phyloP scores from a whole-genome alignment of 345 rosid genomes.

The Rubroshorea leprosula region DNA sequence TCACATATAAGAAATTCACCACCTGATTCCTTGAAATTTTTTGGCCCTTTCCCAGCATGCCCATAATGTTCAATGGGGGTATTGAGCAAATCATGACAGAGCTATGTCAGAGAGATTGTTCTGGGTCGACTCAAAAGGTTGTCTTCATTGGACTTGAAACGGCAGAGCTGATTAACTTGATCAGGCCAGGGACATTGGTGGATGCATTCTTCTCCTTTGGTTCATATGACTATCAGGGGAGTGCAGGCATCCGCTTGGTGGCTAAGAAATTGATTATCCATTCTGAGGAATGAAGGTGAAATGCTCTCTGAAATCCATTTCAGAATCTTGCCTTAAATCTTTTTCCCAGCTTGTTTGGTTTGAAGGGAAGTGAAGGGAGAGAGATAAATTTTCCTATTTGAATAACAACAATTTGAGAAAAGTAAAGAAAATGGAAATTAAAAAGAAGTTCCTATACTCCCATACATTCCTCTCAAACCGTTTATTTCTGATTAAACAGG shows the following conservation, averaged over 20 bases:
- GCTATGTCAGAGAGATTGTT: slow-evolving; percentile 51
- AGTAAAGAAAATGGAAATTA: no score
- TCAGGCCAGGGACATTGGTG: slow-evolving; percentile 38
- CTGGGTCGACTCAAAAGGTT: slow-evolving; percentile 49
- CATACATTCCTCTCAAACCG: no score
- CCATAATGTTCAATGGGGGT: slow-evolving; percentile 36
- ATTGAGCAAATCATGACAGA: slow-evolving; percentile 47
- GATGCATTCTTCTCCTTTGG: slow-evolving; percentile 66
- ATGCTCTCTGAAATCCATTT: background rate
- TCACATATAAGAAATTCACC: background rate
- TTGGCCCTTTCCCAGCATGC: slow-evolving; percentile 43
- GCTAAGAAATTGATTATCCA: slow-evolving; percentile 54
- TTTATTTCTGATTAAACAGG: no score
- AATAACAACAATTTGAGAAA: no score
- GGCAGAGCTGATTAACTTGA: slow-evolving; percentile 42
- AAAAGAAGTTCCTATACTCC: no score
- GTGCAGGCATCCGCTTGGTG: slow-evolving; percentile 67
- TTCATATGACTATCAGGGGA: slow-evolving; percentile 65
- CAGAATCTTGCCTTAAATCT: no score
- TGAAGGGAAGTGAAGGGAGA: no score
- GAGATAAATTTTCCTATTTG: no score
- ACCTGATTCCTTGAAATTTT: slow-evolving; percentile 6
- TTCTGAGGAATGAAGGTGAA: slow-evolving; percentile 8
- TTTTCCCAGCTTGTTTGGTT: no score
- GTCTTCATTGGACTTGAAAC: slow-evolving; percentile 35